Conservation (phyloP, 116 monocot species). For the Posidonia oceanica region DNA sequence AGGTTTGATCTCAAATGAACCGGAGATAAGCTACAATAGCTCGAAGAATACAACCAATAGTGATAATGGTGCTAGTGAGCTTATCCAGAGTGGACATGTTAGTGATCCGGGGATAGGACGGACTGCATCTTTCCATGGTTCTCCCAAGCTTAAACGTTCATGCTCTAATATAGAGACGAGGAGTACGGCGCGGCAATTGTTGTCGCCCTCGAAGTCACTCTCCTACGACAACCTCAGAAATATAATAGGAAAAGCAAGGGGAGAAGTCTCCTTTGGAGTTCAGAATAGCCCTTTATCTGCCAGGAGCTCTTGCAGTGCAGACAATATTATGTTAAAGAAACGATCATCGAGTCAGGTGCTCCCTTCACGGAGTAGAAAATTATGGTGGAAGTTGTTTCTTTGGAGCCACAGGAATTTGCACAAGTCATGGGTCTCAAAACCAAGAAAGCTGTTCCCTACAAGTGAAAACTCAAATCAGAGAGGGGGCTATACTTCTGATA, state of each 20-base stretch:
- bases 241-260: conserved; percentile 9
- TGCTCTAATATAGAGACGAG: conserved; percentile 93
- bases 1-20: conserved; percentile 5
- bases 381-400: conserved; percentile 97
- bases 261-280: conserved; percentile 7
- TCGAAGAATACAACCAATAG: conserved; percentile 15
- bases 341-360: conserved; percentile 87
- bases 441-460: neutral
- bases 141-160: conserved; percentile 59
- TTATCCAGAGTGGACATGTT: conserved; percentile 37
- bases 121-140: conserved; percentile 18
- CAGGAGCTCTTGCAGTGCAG: conserved; percentile 55
- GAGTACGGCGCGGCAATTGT: neutral
- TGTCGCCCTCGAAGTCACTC: conserved; percentile 32
- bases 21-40: neutral
- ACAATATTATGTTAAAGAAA: conserved; percentile 82
- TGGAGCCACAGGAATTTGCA: conserved; percentile 97
- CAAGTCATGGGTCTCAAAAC: conserved; percentile 17
- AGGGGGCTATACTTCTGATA: conserved; percentile 74
- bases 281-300: conserved; percentile 46
- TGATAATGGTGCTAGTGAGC: conserved; percentile 21
- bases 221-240: conserved; percentile 45
- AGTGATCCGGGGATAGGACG: conserved; percentile 64
- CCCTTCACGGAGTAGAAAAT: conserved; percentile 84
- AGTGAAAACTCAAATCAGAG: conserved; percentile 16